A percentile compares a stretch with the other conserved stretches of the same genome.
phyloP scores from a whole-genome alignment of 768 basidiomycete species.

The Bullera alba region DNA sequence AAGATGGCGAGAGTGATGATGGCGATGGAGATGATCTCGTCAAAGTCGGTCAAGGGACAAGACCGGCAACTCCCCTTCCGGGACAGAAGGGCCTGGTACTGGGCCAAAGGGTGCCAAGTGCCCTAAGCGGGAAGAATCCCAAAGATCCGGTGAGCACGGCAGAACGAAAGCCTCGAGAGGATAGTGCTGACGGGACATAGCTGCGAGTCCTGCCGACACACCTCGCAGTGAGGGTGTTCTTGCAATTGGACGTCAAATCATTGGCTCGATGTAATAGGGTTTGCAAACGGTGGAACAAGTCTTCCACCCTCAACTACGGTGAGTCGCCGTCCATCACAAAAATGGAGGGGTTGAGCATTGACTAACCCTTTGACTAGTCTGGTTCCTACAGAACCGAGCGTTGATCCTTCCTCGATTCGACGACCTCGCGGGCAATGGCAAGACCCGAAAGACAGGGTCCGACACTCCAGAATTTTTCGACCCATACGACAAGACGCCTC shows the following conservation, averaged over 20 bases:
- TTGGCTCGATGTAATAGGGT: constrained; percentile 73
- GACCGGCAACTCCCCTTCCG: constrained; percentile 32
- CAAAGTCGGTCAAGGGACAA: constrained; percentile 35
- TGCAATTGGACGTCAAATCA: constrained; percentile 56
- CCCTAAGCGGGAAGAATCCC: constrained; percentile 12
- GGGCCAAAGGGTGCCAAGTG: constrained; percentile 15
- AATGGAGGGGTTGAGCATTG: too few species aligned
- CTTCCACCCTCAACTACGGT: constrained; percentile 89
- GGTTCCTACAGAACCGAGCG: constrained; percentile 86
- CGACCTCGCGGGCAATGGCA: constrained; percentile 52
- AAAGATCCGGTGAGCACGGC: constrained; percentile 39
- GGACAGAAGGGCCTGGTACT: constrained; percentile 15
- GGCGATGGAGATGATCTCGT: constrained; percentile 33
- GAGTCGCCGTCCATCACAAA: too few species aligned
- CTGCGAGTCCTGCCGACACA: constrained; percentile 62
- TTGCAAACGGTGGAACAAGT: constrained; percentile 77
- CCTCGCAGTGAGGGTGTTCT: constrained; percentile 70
- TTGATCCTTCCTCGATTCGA: constrained; percentile 72
- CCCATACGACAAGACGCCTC: constrained; percentile 42
- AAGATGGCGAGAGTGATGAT: constrained; percentile 13
- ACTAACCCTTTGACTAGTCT: constrained; percentile 54
- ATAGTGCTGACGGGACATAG: constrained; percentile 11
- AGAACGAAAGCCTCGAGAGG: background rate
- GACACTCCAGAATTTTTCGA: constrained; percentile 37
- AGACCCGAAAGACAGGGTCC: constrained; percentile 20